Conservation (phyloP, 352 stramenopile genomes). For the Bremia lactucae region DNA sequence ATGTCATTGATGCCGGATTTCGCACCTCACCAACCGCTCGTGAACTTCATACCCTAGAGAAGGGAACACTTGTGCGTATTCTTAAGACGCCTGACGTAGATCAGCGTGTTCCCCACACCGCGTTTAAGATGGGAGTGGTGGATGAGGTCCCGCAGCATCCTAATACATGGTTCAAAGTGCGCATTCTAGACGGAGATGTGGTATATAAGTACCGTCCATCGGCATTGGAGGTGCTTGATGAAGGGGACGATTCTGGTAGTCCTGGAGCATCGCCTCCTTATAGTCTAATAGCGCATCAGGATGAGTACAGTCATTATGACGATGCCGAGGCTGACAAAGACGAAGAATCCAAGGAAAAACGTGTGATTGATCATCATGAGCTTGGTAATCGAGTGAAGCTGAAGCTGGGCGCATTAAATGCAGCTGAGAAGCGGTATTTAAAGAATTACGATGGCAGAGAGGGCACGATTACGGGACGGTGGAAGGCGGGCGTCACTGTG, state of each 20-base stretch:
- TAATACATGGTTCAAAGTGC: conserved; percentile 83
- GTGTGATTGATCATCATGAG: conserved; percentile 30
- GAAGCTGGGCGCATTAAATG: conserved; percentile 33
- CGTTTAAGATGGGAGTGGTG: conserved; percentile 68
- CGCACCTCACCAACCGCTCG: conserved; percentile 16
- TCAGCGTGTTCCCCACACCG: conserved; percentile 71
- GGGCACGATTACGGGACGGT: conserved; percentile 44
- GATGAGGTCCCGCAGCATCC: conserved; percentile 74
- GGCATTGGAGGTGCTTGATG: conserved; percentile 44
- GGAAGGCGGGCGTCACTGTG: conserved; percentile 29
- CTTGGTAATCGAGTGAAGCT: conserved; percentile 45
- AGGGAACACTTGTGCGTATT: conserved; percentile 60
- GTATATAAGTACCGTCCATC: conserved; percentile 83
- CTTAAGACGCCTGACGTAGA: conserved; percentile 67
- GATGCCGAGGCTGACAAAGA: conserved; percentile 16
- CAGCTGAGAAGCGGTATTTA: conserved; percentile 38
- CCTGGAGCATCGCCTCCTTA: conserved; percentile 8
- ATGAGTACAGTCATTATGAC: conserved; percentile 1
- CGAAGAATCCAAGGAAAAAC: conserved; percentile 33
- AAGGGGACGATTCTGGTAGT: conserved; percentile 18
- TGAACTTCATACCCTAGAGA: conserved; percentile 45
- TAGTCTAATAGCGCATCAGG: conserved; percentile 12
- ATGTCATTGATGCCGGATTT: conserved; percentile 17
- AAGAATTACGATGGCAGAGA: conserved; percentile 66
- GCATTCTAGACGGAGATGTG: conserved; percentile 74